phyloP scores from a whole-genome alignment of 1,139 yeast species.

The Sugiyamaella xylanicola region DNA sequence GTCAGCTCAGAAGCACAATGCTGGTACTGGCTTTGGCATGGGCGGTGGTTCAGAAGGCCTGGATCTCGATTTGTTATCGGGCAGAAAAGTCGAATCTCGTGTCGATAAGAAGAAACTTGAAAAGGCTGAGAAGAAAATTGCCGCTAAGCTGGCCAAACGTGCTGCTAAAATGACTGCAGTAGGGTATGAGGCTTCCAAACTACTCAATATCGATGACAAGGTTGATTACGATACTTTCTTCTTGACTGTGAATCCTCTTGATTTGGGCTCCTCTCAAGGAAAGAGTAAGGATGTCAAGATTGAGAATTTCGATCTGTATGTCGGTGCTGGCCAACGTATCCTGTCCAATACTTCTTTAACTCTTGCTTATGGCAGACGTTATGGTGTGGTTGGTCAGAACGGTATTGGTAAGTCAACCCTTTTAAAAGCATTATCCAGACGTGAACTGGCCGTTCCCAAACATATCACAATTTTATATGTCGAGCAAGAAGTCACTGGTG shows the following conservation, averaged over 20 bases:
- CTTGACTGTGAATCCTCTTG: constrained; percentile 92
- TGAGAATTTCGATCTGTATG: constrained; percentile 89
- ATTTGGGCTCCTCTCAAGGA: constrained; percentile 79
- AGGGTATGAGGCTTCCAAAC: constrained; percentile 88
- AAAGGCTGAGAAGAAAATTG: constrained; percentile 95
- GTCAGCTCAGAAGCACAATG: constrained; percentile 41
- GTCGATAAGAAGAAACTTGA: constrained; percentile 96
- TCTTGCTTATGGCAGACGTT: constrained; percentile 88
- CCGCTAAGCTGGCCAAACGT: constrained; percentile 93
- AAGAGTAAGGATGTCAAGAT: constrained; percentile 92
- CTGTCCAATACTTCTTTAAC: constrained; percentile 86
- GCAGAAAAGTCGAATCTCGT: constrained; percentile 87
- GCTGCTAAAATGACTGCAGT: constrained; percentile 57
- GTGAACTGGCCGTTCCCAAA: constrained; percentile 91
- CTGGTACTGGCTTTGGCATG: constrained; percentile 30
- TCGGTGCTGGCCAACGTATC: constrained; percentile 93
- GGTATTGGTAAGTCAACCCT: constrained; percentile 99
- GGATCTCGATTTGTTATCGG: constrained; percentile 83
- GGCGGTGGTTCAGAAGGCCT: constrained; percentile 56
- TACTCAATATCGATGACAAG: constrained; percentile 61
- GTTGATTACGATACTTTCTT: constrained; percentile 93
- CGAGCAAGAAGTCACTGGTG: constrained; percentile 95
- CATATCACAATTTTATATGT: constrained; percentile 95
- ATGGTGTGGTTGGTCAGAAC: constrained; percentile 97
- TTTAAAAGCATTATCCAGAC: constrained; percentile 83